Conservation (phyloP, 139 green algal genomes). For the Eudorina sp. region DNA sequence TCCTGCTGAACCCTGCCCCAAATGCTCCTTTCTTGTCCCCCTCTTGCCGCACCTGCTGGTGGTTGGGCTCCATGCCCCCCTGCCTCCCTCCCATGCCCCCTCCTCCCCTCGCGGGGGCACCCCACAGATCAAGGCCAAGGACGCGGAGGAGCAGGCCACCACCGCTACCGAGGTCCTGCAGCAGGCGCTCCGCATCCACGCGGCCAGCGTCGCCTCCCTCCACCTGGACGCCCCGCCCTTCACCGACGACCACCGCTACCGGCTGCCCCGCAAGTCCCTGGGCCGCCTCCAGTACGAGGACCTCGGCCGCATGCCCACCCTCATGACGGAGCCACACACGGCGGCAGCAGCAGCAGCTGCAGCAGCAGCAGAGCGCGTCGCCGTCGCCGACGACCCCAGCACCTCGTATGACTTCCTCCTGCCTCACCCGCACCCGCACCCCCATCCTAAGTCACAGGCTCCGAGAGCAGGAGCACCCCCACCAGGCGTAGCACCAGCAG, state of each 20-base stretch:
- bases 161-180: not conserved
- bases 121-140: constrained; percentile 7
- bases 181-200: not conserved
- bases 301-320: not conserved
- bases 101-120: not conserved
- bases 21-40: too few species aligned
- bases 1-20: too few species aligned
- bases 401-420: too few species aligned
- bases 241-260: not conserved
- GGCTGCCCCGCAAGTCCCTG: not conserved
- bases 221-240: not conserved
- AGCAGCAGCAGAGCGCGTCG: not conserved
- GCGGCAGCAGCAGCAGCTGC: not conserved
- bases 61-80: too few species aligned
- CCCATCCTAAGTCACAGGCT: too few species aligned
- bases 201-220: constrained; percentile 3
- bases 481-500: too few species aligned
- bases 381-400: not conserved
- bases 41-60: too few species aligned
- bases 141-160: not conserved
- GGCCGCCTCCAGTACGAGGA: constrained; percentile 20
- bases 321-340: not conserved
- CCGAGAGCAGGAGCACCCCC: too few species aligned
- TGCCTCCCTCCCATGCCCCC: not conserved
- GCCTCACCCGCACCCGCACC: too few species aligned